Base-by-base conservation (phyloP, 164 flowering plant species). In the Vitis rupestris region DNA sequence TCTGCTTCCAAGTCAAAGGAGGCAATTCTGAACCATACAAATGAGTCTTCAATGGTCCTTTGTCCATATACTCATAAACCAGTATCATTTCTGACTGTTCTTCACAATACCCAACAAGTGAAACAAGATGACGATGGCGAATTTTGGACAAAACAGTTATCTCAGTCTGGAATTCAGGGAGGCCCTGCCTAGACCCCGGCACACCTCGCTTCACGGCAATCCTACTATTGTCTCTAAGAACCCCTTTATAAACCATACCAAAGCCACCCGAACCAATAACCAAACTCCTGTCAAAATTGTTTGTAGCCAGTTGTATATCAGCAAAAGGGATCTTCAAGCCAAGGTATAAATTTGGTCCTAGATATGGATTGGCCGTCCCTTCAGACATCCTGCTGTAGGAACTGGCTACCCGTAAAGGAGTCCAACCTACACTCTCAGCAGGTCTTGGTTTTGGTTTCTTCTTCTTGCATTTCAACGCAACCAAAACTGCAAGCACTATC, bases 251-350 rank as follows among this genome's bases (percentile, higher is more conserved):
- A 37, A 92, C 98, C 82, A 76, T 82, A 7, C 98, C 98, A 74
- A 92, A 92, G 37, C 98, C 98, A 47, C 98, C 98, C 5, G 86
- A 79, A 57, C 98, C 98, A n/a, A 92, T 70, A 2, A 89, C 67
- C 59, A 81, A 61, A 69, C 58, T 76, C 75, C 78, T 80, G 77
- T 90, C 85, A 50, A 92, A 92, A 66, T 84, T 83, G 53, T 85
- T 84, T 0, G 98, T 92, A 3, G 88, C 94, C 47, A 55, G 19
- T 44, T 85, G 82, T 59, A 92, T 30, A 19, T 90, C 98, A 11
- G 79, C 79, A 61, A 92, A 91, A 8, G 95, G 82, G 60, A 93
- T 83, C 64, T 73, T 83, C 75, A 88, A 76, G 55, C 78, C 78
- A 13, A 72, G 79, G 70, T 81, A 76, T 17, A 82, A 75, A 72